These are phyloP conservation scores for Meira miltonrushii DNA, from an alignment of 1,284 basidiomycete species.

Conservation along the genomic window DNA sequence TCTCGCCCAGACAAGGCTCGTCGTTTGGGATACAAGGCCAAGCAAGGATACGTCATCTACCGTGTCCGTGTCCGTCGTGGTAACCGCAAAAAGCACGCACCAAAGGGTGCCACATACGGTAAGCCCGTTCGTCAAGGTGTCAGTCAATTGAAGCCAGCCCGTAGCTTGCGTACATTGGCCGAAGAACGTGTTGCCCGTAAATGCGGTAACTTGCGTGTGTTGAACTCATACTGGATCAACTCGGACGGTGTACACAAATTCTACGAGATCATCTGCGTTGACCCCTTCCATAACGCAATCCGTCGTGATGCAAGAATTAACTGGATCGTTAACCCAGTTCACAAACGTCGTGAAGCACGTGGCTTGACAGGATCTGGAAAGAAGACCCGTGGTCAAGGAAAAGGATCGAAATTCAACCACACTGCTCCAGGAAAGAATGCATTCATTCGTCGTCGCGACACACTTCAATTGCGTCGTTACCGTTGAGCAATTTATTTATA, in stretches of 20 bases:
- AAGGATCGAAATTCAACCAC: slow-evolving; percentile 93
- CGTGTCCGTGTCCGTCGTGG: slow-evolving; percentile 94
- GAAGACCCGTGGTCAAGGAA: slow-evolving; percentile 68
- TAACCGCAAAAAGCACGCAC: slow-evolving; percentile 97
- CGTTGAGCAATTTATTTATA: slow-evolving; percentile 61
- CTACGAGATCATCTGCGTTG: slow-evolving; percentile 97
- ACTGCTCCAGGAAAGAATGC: slow-evolving; percentile 66
- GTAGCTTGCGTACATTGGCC: slow-evolving; percentile 83
- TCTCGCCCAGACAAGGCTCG: slow-evolving; percentile 99
- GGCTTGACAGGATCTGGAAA: slow-evolving; percentile 96
- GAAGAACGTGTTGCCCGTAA: slow-evolving; percentile 97
- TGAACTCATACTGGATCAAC: slow-evolving; percentile 97
- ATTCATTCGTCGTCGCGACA: slow-evolving; percentile 85
- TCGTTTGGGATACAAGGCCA: slow-evolving; percentile 97
- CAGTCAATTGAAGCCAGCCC: slow-evolving; percentile 98
- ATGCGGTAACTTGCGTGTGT: slow-evolving; percentile 89
- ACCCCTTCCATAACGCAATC: slow-evolving; percentile 86
- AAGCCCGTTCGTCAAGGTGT: slow-evolving; percentile 99
- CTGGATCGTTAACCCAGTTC: slow-evolving; percentile 97
- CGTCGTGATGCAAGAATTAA: slow-evolving; percentile 92
- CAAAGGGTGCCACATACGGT: slow-evolving; percentile 97
- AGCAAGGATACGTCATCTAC: slow-evolving; percentile 99
- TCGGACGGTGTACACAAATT: slow-evolving; percentile 99
- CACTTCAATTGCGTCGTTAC: slow-evolving; percentile 92
- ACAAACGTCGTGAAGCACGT: slow-evolving; percentile 96